Base-by-base conservation (phyloP, 768 basidiomycete genomes). In the Lactarius psammicola region DNA sequence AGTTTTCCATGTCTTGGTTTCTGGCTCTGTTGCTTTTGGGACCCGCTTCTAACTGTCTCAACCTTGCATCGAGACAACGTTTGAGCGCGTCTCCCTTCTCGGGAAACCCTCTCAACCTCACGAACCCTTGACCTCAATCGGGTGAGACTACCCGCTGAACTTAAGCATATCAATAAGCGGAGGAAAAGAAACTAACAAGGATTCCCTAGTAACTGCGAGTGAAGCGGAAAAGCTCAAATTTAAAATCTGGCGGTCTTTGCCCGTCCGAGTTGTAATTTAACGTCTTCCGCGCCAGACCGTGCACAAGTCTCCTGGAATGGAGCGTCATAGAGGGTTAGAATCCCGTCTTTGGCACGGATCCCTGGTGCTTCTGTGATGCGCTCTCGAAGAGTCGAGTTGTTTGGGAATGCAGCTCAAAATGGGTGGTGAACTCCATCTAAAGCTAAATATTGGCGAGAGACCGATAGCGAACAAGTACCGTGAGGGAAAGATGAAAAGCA, bases 181-280 rank as follows among this genome's bases (percentile, higher is more conserved):
- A 88, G 87, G 87, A 88, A 88, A 89, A 89, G 88, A 88, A 89
- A 89, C 86, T 87, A 89, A 89, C 87, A 84, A 87, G 87, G 87
- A 88, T 88, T 89, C 85, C 86, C 82, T 86, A 88, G 87, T 88
- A 88, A 86, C 87, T 85, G 87, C 85, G 84, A 88, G 87, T 87
- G 87, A 88, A 89, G 84, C 79, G 85, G 86, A 89, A 84, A 78
- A 65, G 66, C 60, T 66, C 62, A 65, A 66, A 66, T 67, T 62
- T 62, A 62, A 69, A 67, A 56, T 59, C 65, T 63, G 63, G 56
- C 40, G 60, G 67, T 44, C 65, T 64, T 67, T 56, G 69, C 62
- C 58, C 68, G 56, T 69, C 66, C 68, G 68, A 69, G 71, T 71
- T 68, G 66, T 69, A 71, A 62, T 71, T 66, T 71, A 82, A 85